phyloP scores from a whole-genome alignment of 345 rosid genomes.

The Arabidopsis arenosa region DNA sequence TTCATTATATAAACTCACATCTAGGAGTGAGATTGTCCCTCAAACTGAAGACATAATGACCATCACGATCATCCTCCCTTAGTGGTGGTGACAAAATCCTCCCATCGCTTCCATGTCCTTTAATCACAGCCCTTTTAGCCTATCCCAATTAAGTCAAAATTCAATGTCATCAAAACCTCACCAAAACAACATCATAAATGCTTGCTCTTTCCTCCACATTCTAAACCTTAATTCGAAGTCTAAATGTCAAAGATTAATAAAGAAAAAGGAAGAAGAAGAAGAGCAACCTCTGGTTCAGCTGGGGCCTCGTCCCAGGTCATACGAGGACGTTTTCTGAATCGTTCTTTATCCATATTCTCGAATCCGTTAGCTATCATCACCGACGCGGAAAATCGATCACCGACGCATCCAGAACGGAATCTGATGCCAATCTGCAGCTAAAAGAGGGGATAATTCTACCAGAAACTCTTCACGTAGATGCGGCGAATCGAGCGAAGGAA shows the following conservation, averaged over 20 bases:
- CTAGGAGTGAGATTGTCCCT: conserved; percentile 81
- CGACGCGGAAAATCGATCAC: conserved; percentile 22
- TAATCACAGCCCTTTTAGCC: conserved; percentile 52
- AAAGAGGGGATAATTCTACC: conserved; percentile 30
- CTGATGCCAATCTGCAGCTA: conserved; percentile 38
- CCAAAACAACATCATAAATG: background rate
- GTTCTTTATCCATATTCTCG: conserved; percentile 56
- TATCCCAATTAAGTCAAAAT: conserved; percentile 10
- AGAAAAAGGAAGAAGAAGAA: background rate
- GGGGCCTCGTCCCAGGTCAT: conserved; percentile 74
- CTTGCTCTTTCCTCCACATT: conserved; percentile 8
- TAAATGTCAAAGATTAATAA: background rate
- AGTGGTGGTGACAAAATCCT: conserved; percentile 59
- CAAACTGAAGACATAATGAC: conserved; percentile 67
- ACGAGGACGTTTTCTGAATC: conserved; percentile 67
- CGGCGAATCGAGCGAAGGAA: conserved; percentile 12
- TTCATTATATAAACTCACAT: conserved; percentile 51
- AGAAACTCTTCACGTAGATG: conserved; percentile 17
- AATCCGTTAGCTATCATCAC: conserved; percentile 39
- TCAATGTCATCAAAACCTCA: conserved; percentile 40
- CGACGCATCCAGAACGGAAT: conserved; percentile 12
- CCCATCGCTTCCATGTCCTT: conserved; percentile 45
- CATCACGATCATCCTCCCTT: conserved; percentile 73
- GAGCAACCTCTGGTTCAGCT: conserved; percentile 60
- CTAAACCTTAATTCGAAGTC: conserved; percentile 35